Conservation (phyloP, 164 flowering plant species). For the Nymphaea colorata region DNA sequence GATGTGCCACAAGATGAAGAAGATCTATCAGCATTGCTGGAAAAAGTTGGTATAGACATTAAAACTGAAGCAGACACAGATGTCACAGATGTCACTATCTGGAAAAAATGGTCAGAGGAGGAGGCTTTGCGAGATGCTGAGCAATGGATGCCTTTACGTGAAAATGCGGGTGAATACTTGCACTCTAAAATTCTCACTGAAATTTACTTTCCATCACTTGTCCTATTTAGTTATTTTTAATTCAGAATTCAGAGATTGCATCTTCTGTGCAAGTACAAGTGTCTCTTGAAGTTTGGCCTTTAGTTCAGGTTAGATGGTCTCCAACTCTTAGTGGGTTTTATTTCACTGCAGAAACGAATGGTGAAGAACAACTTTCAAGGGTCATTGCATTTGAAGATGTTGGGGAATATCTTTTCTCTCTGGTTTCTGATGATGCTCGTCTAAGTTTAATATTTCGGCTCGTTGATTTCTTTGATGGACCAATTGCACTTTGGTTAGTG, state of each 20-base stretch:
- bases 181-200: slow-evolving; percentile 1
- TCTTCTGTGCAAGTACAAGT: no score
- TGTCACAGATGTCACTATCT: slow-evolving; percentile 49
- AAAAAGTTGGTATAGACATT: slow-evolving; percentile 64
- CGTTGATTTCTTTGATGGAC: slow-evolving; percentile 82
- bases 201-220: not conserved
- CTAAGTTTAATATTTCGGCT: slow-evolving; percentile 55
- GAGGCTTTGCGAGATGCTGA: slow-evolving; percentile 51
- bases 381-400: slow-evolving; percentile 75
- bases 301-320: not conserved
- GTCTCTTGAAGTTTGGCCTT: not conserved
- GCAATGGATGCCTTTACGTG: slow-evolving; percentile 89
- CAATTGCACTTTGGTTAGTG: slow-evolving; percentile 51
- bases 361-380: slow-evolving; percentile 54
- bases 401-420: slow-evolving; percentile 66
- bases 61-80: slow-evolving; percentile 47
- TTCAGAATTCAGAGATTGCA: no score
- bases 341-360: slow-evolving; percentile 23
- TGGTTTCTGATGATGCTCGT: slow-evolving; percentile 64
- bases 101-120: slow-evolving; percentile 84
- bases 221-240: no score
- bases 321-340: not conserved
- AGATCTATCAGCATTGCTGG: slow-evolving; percentile 64
- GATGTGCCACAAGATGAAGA: slow-evolving; percentile 37
- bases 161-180: slow-evolving; percentile 35